Conservation (phyloP, 805 yeast species). For the Tetrapisispora taiwanensis region DNA sequence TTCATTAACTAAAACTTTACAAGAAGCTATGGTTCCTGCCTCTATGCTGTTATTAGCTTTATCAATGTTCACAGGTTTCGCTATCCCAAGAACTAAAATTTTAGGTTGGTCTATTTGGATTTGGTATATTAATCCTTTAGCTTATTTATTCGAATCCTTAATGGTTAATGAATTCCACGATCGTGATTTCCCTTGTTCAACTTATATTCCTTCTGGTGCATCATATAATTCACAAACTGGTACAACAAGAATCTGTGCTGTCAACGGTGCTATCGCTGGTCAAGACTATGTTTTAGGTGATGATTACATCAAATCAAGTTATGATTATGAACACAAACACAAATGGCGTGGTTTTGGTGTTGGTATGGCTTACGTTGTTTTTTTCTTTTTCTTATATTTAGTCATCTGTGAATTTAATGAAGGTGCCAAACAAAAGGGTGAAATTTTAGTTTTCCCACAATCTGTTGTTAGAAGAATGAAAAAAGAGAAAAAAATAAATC, state of each 20-base stretch:
- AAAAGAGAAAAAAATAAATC: slow-evolving; percentile 25
- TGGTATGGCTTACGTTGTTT: slow-evolving; percentile 38
- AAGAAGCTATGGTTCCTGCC: slow-evolving; percentile 39
- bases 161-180: slow-evolving; percentile 36
- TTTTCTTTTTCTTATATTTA: slow-evolving; percentile 43
- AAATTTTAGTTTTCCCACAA: slow-evolving; percentile 44
- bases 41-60: slow-evolving; percentile 32
- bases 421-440: slow-evolving; percentile 53
- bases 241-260: slow-evolving; percentile 35
- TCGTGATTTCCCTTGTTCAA: slow-evolving; percentile 29
- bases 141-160: slow-evolving; percentile 36
- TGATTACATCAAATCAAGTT: slow-evolving; percentile 33
- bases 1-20: slow-evolving; percentile 30
- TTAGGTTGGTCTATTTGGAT: slow-evolving; percentile 42
- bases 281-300: slow-evolving; percentile 37
- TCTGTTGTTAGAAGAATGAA: slow-evolving; percentile 37
- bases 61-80: slow-evolving; percentile 35
- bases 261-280: slow-evolving; percentile 44
- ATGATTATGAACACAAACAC: slow-evolving; percentile 34
- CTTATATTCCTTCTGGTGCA: slow-evolving; percentile 36
- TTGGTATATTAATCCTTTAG: slow-evolving; percentile 35
- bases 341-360: slow-evolving; percentile 59
- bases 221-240: slow-evolving; percentile 27
- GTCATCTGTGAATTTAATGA: slow-evolving; percentile 40
- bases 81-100: slow-evolving; percentile 35